Evolutionary conservation across 805 yeast species (phyloP), one percentile per base, ranked within the genome.

Genomic region (Spathaspora boniae): DNA sequence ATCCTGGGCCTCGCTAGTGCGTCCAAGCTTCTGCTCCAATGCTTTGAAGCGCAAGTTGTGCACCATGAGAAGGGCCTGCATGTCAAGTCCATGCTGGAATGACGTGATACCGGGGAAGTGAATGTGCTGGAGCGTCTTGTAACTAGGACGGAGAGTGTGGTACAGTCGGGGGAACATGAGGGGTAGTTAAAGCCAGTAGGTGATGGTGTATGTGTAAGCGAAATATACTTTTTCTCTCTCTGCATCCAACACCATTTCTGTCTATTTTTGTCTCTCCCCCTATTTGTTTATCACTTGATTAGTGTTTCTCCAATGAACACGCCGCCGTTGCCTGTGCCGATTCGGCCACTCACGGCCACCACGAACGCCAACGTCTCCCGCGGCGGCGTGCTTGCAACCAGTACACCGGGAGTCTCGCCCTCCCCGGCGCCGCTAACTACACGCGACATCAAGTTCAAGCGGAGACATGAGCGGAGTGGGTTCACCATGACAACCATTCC

Each of bases 11-110:
- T 45, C 69, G 68, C 54, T 38, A 68, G 70, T 20, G n/a, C 57
- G 57, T 9, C 53, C 56, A 32, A 78, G 73, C 42, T 72, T 77
- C 4, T 72, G 41, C 40, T 72, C 73, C 45, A 78, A 58, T 34
- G 62, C 60, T 53, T 80, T 81, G 59, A 71, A 71, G 44, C 78
- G 76, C 26, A 83, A 53, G 41, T 76, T 74, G 16, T 80, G 79
- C 16, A 70, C 54, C 0, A 78, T 77, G 43, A 83, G 65, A 29
- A 65, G 56, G 33, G 71, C 70, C 49, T 84, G 91, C 26, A 82
- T 69, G 20, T 53, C 48, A 34, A 72, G 66, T 3, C 87, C 91
- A 28, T 64, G 56, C 9, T 49, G 45, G 46, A 65, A 68, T 6
- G 56, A 47, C 5, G 72, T 64, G 25, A 60, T 59, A 4, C 70